phyloP scores from a whole-genome alignment of 2,329 filamentous ascomycete species.

The Herpomyces periplanetae region DNA sequence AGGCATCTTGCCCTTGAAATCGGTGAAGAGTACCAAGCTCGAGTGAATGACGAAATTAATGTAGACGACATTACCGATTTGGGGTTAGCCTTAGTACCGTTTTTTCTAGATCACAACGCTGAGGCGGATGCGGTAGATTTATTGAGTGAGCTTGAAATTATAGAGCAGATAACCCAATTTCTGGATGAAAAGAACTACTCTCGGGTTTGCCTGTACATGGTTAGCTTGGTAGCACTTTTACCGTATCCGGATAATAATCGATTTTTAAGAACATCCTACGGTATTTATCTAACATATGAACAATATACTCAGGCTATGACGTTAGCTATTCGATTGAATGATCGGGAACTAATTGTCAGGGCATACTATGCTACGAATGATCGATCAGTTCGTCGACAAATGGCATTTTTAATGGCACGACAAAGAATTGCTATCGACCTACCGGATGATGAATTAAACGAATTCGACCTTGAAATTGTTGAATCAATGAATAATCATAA shows the following conservation, averaged over 20 bases:
- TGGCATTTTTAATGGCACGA: conserved; percentile 63
- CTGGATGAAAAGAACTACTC: conserved; percentile 78
- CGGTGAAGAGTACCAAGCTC: conserved; percentile 62
- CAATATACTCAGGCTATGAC: conserved; percentile 76
- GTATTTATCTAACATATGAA: conserved; percentile 71
- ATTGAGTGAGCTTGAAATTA: conserved; percentile 87
- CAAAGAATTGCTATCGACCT: conserved; percentile 55
- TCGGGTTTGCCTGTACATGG: conserved; percentile 84
- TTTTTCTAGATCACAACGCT: conserved; percentile 85
- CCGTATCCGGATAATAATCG: conserved; percentile 91
- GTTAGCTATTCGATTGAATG: conserved; percentile 68
- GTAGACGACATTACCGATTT: conserved; percentile 53
- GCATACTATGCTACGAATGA: conserved; percentile 50
- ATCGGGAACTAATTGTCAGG: conserved; percentile 35
- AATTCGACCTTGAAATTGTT: conserved; percentile 29
- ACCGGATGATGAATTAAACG: conserved; percentile 17
- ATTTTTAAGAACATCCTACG: conserved; percentile 66
- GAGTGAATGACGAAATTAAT: conserved; percentile 45
- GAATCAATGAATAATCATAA: conserved; percentile 63
- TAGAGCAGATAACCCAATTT: conserved; percentile 54
- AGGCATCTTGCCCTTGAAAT: conserved; percentile 81
- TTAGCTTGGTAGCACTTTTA: conserved; percentile 80
- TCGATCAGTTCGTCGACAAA: conserved; percentile 49
- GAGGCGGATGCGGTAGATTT: conserved; percentile 92
- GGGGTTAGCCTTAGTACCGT: conserved; percentile 44